Percentiles rank a stretch among this genome's conserved stretches.
Conservation (phyloP, 352 stramenopile genomes). For the Phytophthora macrochlamydospora region DNA sequence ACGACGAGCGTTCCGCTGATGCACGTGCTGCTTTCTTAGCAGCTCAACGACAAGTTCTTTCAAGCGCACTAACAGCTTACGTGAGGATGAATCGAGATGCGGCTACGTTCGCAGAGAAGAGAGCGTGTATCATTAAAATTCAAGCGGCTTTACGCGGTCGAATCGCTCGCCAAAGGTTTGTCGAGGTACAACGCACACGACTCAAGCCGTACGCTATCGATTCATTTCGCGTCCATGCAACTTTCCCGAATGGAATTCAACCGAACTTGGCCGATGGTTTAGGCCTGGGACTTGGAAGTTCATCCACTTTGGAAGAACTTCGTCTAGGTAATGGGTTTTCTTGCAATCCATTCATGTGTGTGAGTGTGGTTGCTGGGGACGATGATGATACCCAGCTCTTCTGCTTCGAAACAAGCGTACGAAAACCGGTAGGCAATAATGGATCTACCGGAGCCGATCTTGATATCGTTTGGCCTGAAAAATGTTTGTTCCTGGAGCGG, state of each 20-base stretch:
- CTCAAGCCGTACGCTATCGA: constrained; percentile 68
- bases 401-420: constrained; percentile 69
- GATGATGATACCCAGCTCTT: constrained; percentile 73
- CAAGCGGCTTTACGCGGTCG: constrained; percentile 56
- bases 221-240: constrained; percentile 27
- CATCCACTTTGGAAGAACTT: constrained; percentile 41
- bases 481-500: constrained; percentile 69
- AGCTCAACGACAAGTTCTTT: constrained; percentile 56
- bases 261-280: constrained; percentile 8
- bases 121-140: constrained; percentile 58
- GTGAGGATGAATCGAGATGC: constrained; percentile 73
- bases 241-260: constrained; percentile 10
- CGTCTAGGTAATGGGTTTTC: constrained; percentile 71
- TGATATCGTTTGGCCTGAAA: constrained; percentile 59
- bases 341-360: constrained; percentile 77
- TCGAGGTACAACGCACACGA: constrained; percentile 50
- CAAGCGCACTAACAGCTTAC: constrained; percentile 61
- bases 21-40: constrained; percentile 44
- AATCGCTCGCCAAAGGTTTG: constrained; percentile 55
- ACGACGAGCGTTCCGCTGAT: constrained; percentile 54
- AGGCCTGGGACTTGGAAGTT: constrained; percentile 12
- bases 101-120: constrained; percentile 59
- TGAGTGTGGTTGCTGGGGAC: constrained; percentile 68
- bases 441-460: constrained; percentile 14
- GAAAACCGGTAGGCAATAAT: constrained; percentile 25